Evolutionary conservation across 2,329 filamentous ascomycete genomes (phyloP).

Genomic region (Sporothrix brunneoviolacea): DNA sequence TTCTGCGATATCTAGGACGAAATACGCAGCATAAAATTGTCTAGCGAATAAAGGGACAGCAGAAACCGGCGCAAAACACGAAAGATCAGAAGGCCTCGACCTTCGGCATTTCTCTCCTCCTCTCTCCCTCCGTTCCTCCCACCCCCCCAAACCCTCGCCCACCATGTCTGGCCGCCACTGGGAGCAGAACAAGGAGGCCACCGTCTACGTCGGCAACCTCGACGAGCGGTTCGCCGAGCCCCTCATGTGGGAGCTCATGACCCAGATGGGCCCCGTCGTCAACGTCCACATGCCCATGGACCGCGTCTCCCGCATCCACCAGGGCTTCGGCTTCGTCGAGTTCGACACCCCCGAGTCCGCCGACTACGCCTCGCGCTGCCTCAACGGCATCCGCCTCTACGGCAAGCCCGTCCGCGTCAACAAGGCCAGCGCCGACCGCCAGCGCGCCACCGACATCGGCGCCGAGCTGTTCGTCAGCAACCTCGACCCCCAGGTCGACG

Average conservation of each 20-base stretch:
- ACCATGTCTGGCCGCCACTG: slow-evolving; percentile 36
- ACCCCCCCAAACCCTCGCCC: slow-evolving; percentile 16
- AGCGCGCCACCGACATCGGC: slow-evolving; percentile 86
- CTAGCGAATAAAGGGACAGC: too few species aligned
- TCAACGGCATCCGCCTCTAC: slow-evolving; percentile 91
- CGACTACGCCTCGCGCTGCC: slow-evolving; percentile 91
- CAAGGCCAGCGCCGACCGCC: slow-evolving; percentile 86
- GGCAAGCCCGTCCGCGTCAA: slow-evolving; percentile 96
- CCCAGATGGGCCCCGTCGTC: slow-evolving; percentile 93
- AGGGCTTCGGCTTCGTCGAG: slow-evolving; percentile 98
- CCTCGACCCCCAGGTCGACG: slow-evolving; percentile 87
- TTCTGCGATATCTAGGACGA: too few species aligned
- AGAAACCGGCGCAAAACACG: too few species aligned
- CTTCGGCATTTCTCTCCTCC: background rate
- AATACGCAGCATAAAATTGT: too few species aligned
- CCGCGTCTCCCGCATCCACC: slow-evolving; percentile 91
- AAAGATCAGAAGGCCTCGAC: too few species aligned
- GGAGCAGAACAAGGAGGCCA: slow-evolving; percentile 98
- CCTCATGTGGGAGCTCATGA: slow-evolving; percentile 95
- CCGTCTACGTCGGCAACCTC: slow-evolving; percentile 96
- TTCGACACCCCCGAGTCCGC: slow-evolving; percentile 93
- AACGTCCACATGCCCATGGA: slow-evolving; percentile 98
- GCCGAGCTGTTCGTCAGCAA: slow-evolving; percentile 97
- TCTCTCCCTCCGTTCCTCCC: background rate
- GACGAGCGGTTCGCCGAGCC: slow-evolving; percentile 91